Evolutionary conservation across 495 filamentous ascomycete genomes (phyloP).

Genomic region (Glutinoglossum americanum): DNA sequence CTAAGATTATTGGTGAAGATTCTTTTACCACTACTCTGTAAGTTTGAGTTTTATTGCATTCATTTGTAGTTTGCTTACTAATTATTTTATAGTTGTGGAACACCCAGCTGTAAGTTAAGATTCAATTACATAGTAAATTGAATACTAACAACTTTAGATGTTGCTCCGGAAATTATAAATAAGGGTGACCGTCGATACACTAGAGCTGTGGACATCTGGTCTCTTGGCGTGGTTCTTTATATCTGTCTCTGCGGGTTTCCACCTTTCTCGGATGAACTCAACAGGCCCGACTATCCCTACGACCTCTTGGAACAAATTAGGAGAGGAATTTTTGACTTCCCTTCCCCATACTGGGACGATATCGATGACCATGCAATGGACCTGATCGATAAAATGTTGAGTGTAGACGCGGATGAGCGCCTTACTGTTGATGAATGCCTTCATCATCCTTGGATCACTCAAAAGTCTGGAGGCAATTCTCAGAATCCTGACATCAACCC

Average conservation of each 20-base stretch:
- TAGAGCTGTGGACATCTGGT: constrained; percentile 93
- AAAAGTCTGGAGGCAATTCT: constrained; percentile 15
- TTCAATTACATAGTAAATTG: not conserved
- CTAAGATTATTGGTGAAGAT: constrained; percentile 96
- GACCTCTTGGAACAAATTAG: constrained; percentile 81
- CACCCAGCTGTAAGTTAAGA: constrained; percentile 60
- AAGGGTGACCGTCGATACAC: constrained; percentile 66
- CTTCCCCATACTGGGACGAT: constrained; percentile 92
- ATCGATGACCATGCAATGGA: constrained; percentile 80
- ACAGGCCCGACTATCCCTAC: constrained; percentile 55
- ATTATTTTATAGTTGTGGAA: constrained; percentile 44
- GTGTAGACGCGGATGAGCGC: constrained; percentile 60
- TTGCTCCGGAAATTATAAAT: constrained; percentile 86
- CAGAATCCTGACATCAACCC: constrained; percentile 22
- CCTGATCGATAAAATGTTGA: constrained; percentile 87
- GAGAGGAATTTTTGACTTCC: constrained; percentile 75
- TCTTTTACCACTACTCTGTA: constrained; percentile 91
- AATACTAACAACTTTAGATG: constrained; percentile 31
- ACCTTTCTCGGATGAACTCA: constrained; percentile 88
- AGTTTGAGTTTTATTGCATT: constrained; percentile 11
- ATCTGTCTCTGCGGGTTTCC: constrained; percentile 97
- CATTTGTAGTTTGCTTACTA: not conserved
- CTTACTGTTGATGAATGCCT: constrained; percentile 81
- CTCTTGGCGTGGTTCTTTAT: constrained; percentile 92
- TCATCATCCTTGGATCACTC: constrained; percentile 73